phyloP scores from a whole-genome alignment of 1,139 yeast genomes.

The Hyphopichia fennica region DNA sequence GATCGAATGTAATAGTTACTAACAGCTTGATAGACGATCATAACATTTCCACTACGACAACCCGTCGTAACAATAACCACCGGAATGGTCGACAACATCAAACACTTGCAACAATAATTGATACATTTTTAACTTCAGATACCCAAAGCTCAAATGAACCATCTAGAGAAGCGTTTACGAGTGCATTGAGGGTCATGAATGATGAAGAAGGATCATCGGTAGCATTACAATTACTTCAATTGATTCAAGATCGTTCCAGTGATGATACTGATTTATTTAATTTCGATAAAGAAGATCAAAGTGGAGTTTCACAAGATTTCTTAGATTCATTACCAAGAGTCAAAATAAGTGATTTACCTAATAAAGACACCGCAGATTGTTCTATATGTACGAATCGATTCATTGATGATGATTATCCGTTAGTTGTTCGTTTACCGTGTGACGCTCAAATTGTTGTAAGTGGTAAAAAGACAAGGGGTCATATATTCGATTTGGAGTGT shows the following conservation, averaged over 20 bases:
- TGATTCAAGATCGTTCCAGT: conserved; percentile 10
- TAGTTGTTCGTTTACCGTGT: conserved; percentile 82
- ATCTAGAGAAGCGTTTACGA: conserved; percentile 22
- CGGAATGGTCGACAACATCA: conserved; percentile 28
- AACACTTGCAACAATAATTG: conserved; percentile 35
- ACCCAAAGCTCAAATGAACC: conserved; percentile 10
- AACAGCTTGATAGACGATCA: conserved; percentile 27
- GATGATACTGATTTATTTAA: conserved; percentile 10
- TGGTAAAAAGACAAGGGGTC: conserved; percentile 39
- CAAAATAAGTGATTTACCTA: conserved; percentile 45
- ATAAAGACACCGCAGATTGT: conserved; percentile 60
- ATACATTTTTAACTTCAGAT: conserved; percentile 29
- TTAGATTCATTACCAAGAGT: conserved; percentile 79
- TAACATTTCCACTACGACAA: conserved; percentile 17
- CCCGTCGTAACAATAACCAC: background rate
- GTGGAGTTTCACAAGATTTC: conserved; percentile 68
- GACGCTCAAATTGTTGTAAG: conserved; percentile 26
- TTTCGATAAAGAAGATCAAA: background rate
- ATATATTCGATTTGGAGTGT: conserved; percentile 85
- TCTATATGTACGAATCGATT: conserved; percentile 82
- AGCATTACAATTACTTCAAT: conserved; percentile 27
- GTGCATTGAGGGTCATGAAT: conserved; percentile 32
- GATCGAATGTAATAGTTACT: background rate
- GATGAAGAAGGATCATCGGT: conserved; percentile 33
- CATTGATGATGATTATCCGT: conserved; percentile 72